Percentiles rank a stretch among this genome's conserved stretches.
These are phyloP conservation scores for Emmonsia crescens DNA, from an alignment of 2,329 filamentous ascomycete species.

Conservation along the genomic window DNA sequence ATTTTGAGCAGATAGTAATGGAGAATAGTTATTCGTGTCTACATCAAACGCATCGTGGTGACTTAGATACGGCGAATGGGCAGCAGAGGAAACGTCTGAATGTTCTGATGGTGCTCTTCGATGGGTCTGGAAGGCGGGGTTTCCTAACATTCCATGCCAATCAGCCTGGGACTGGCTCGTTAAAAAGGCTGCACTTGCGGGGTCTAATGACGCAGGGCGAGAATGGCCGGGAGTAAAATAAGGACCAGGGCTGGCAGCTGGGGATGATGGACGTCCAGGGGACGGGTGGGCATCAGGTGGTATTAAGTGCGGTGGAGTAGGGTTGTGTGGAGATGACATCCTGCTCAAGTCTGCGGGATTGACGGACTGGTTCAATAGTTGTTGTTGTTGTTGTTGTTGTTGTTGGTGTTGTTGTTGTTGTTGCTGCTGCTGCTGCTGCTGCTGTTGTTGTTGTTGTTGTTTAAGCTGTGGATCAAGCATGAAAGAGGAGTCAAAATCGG, in stretches of 20 bases:
- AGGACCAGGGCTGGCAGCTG: conserved; percentile 41
- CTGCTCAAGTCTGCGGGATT: conserved; percentile 39
- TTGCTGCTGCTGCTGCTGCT: conserved; percentile 15
- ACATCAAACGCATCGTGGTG: conserved; percentile 70
- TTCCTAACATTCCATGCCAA: conserved; percentile 46
- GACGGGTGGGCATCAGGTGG: conserved; percentile 45
- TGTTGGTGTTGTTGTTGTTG: too few relatives aligned
- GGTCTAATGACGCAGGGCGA: conserved; percentile 50
- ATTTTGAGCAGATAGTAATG: conserved; percentile 61
- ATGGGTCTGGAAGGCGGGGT: conserved; percentile 63
- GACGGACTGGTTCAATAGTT: conserved; percentile 31
- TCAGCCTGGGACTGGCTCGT: conserved; percentile 42
- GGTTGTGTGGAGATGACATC: conserved; percentile 38
- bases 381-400: too few relatives aligned
- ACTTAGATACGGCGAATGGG: conserved; percentile 70
- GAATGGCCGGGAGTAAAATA: conserved; percentile 6
- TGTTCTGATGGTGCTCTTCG: conserved; percentile 80
- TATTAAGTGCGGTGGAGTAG: conserved; percentile 46
- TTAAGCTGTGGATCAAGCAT: conserved; percentile 30
- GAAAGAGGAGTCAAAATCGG: conserved; percentile 29
- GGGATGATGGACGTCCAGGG: conserved; percentile 44
- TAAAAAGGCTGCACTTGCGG: conserved; percentile 48
- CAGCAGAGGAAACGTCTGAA: conserved; percentile 78
- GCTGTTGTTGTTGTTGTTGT: conserved; percentile 20
- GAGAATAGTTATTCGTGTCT: conserved; percentile 62